Conservation (phyloP, 495 filamentous ascomycete species). For the Penicillium robsamsonii region DNA sequence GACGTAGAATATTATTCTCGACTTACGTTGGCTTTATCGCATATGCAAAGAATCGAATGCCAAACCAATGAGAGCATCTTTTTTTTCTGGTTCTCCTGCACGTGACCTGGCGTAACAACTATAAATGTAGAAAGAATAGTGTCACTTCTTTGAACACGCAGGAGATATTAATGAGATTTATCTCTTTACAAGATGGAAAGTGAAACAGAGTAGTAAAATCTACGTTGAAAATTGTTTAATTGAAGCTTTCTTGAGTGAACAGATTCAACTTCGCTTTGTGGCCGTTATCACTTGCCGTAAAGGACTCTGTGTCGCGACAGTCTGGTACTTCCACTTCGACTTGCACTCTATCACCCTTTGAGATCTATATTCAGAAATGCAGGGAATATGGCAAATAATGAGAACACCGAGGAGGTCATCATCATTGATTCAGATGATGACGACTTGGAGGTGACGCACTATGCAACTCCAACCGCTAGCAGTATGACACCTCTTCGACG, state of each 20-base stretch:
- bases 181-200: not conserved
- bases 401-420: conserved; percentile 27
- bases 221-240: not conserved
- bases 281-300: not conserved
- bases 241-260: not conserved
- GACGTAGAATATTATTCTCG: too few relatives aligned
- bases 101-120: not conserved
- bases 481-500: conserved; percentile 19
- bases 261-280: not conserved
- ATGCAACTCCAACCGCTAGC: conserved; percentile 9
- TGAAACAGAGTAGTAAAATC: not conserved
- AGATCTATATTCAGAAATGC: conserved; percentile 1
- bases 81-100: conserved; percentile 9
- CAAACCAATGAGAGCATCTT: conserved; percentile 2
- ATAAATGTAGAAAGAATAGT: not conserved
- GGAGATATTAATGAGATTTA: not conserved
- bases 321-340: conserved; percentile 5
- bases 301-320: not conserved
- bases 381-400: conserved; percentile 15
- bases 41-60: not conserved
- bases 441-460: conserved; percentile 36
- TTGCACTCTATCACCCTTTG: not conserved
- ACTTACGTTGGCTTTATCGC: conserved; percentile 3
- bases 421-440: conserved; percentile 40
- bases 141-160: not conserved